Evolutionary conservation across 192 early-diverging fungal species (phyloP), one percentile per base, ranked within the genome.

Genomic region (Rhizoclosmatium sp.): DNA sequence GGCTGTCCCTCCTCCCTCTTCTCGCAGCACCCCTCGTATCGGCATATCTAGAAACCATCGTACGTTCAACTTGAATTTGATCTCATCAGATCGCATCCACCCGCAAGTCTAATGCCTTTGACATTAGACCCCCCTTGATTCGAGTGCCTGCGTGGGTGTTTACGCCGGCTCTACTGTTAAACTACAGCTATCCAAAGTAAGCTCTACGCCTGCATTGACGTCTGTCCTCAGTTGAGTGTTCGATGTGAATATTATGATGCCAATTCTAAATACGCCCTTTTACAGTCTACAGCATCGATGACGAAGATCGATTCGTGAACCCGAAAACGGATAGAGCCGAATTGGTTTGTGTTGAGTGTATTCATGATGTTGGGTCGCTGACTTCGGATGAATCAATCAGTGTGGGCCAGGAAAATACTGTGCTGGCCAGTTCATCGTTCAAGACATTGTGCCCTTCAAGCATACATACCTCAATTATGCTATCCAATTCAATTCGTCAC

Each of bases 231-330:
- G 73, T 75, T 56, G 9, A n/a, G 7, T 4, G 21, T 39, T 46
- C 45, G 16, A 7, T 23, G 9, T 64, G 31, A 31, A 31, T 73
- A 19, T 65, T 74, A n/a, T 2, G 44, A 62, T 64, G 71, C 10
- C 10, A 44, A 23, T 39, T 44, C 16, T 44, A 21, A 31, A 14
- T n/a, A 1, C 14, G 19, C 56, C 42, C 2, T 31, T 48, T 64
- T 54, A 41, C 84, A 21, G 74, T 84, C 12, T 88, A 79, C 66
- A 84, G 85, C 62, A 70, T 77, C 49, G 46, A 39, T 42, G 80
- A 84, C 56, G 60, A 84, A 45, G 45, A 64, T 7, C 61, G 65
- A 9, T 72, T 84, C 48, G 46, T 74, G 68, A 67, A 62, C 54
- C 67, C 59, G 19, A 66, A 44, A n/a, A 69, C 64, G 2, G 68